These are phyloP conservation scores for Chaetomiaceae sp. DNA, from an alignment of 2,329 filamentous ascomycete genomes.

Conservation along the genomic window DNA sequence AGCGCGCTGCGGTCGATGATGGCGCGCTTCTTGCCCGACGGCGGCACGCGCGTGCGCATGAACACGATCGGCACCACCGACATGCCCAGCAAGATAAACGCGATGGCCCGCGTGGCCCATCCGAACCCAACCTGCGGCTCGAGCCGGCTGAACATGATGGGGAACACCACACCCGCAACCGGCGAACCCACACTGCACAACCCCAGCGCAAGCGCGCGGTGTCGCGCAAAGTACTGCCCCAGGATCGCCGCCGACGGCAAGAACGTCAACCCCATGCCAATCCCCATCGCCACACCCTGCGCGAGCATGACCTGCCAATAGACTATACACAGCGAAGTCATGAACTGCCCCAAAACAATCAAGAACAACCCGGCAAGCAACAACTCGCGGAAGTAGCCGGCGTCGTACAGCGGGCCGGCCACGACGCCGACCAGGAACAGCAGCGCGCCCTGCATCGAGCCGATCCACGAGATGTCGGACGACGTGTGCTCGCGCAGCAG, in stretches of 20 bases:
- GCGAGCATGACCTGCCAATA: slow-evolving; percentile 40
- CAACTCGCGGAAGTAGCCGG: slow-evolving; percentile 38
- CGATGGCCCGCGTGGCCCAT: slow-evolving; percentile 41
- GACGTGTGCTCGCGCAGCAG: slow-evolving; percentile 30
- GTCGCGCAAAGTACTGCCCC: slow-evolving; percentile 34
- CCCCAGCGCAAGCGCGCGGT: slow-evolving; percentile 37
- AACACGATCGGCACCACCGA: slow-evolving; percentile 33
- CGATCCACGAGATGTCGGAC: slow-evolving; percentile 41
- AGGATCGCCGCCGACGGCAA: slow-evolving; percentile 36
- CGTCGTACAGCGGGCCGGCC: slow-evolving; percentile 42
- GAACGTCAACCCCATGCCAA: slow-evolving; percentile 36
- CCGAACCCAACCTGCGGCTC: slow-evolving; percentile 31
- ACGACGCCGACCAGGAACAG: slow-evolving; percentile 38
- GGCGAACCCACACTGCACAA: slow-evolving; percentile 33
- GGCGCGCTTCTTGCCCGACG: slow-evolving; percentile 25
- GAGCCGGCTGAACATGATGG: slow-evolving; percentile 36
- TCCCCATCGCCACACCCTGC: slow-evolving; percentile 37
- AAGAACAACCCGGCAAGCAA: slow-evolving; percentile 37
- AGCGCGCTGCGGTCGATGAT: slow-evolving; percentile 35
- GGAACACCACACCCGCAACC: slow-evolving; percentile 40
- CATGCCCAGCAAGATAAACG: slow-evolving; percentile 42
- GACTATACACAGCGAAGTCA: slow-evolving; percentile 30
- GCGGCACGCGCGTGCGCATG: slow-evolving; percentile 34
- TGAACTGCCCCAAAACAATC: slow-evolving; percentile 42
- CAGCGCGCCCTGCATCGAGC: slow-evolving; percentile 40